phyloP scores from a whole-genome alignment of 2,329 filamentous ascomycete genomes.

The Metarhizium robertsii region DNA sequence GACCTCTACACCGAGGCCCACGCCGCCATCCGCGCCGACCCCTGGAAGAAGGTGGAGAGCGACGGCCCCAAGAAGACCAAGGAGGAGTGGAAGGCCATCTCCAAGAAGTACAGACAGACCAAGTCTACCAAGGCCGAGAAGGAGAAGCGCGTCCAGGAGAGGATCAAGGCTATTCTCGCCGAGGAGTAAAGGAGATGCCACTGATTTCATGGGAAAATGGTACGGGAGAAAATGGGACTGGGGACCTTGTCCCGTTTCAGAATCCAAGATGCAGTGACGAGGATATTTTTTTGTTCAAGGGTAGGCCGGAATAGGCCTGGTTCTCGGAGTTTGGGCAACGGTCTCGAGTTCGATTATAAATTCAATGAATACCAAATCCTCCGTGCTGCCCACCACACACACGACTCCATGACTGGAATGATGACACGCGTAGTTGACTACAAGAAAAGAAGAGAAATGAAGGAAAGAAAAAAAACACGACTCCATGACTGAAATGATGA shows the following conservation, averaged over 20 bases:
- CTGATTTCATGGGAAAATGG: not conserved
- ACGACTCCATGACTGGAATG: not conserved
- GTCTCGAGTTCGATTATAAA: conserved; percentile 22
- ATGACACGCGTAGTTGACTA: not conserved
- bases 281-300: not conserved
- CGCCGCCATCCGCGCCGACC: conserved; percentile 93
- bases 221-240: not conserved
- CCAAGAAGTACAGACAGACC: conserved; percentile 70
- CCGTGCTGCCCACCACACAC: not conserved
- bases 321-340: conserved; percentile 29
- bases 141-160: conserved; percentile 74
- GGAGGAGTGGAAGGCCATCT: conserved; percentile 94
- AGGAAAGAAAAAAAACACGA: no score
- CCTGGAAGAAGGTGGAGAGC: conserved; percentile 81
- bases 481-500: not conserved
- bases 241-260: not conserved
- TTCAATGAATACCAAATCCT: conserved; percentile 27
- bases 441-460: not conserved
- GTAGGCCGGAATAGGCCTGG: conserved; percentile 16
- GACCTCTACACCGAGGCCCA: conserved; percentile 93
- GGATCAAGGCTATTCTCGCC: conserved; percentile 72
- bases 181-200: conserved; percentile 28
- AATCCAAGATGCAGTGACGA: no score
- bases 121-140: conserved; percentile 83
- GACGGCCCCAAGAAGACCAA: conserved; percentile 86